These are phyloP conservation scores for Lactifluus piperatus DNA, from an alignment of 768 basidiomycete genomes.

Conservation along the genomic window DNA sequence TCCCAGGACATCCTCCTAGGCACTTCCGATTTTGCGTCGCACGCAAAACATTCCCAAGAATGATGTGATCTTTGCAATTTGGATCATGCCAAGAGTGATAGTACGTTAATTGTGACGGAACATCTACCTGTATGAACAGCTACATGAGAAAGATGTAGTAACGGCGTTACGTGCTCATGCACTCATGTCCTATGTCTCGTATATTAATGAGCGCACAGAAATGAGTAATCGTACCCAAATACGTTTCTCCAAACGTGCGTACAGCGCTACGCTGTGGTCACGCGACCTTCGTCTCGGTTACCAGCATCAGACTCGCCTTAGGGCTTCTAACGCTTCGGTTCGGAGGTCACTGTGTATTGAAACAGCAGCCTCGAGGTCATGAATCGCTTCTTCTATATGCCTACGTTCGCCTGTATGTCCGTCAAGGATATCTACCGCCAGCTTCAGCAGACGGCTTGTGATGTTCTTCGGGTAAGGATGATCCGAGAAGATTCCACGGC, in stretches of 20 bases:
- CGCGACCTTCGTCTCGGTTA: neutral
- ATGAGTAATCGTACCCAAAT: neutral
- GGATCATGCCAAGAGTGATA: neutral
- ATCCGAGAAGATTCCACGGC: neutral
- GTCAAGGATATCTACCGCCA: neutral
- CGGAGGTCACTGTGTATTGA: neutral
- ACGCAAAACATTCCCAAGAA: no score
- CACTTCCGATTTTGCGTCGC: no score
- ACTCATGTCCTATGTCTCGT: no score
- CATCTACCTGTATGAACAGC: neutral
- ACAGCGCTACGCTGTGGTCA: no score
- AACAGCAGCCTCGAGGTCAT: neutral
- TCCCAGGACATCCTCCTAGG: no score
- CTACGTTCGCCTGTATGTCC: neutral
- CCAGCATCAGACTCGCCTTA: neutral
- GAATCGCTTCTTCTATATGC: neutral
- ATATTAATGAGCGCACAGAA: no score
- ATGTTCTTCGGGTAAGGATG: neutral
- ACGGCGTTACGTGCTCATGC: no score
- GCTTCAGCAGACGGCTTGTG: neutral
- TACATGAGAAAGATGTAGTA: neutral
- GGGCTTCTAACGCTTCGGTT: neutral
- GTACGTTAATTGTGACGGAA: neutral
- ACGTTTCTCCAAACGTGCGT: no score
- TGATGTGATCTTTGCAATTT: neutral